Evolutionary conservation across 73 alveolate species (phyloP).

Genomic region (Loxodes magnus): DNA sequence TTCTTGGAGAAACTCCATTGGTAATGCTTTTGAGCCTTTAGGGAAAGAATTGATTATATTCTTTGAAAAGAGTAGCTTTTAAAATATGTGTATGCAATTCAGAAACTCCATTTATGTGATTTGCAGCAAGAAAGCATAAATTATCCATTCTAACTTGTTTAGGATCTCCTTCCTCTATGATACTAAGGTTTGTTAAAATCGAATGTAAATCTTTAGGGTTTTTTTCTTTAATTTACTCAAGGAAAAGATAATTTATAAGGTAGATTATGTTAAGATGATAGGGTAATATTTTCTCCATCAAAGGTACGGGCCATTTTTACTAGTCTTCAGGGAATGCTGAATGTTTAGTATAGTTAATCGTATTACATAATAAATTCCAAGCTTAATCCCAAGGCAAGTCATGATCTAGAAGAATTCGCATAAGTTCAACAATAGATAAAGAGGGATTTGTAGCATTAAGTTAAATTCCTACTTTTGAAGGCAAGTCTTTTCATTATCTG

Average conservation of each 20-base stretch:
- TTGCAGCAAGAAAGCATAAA: constrained; percentile 54
- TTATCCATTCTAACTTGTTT: constrained; percentile 86
- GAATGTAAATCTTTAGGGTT: constrained; percentile 33
- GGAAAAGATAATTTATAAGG: constrained; percentile 28
- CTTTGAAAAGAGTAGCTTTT: constrained; percentile 26
- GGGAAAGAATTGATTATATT: constrained; percentile 18
- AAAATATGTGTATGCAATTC: constrained; percentile 71
- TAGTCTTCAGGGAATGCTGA: constrained; percentile 42
- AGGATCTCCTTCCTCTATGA: constrained; percentile 51
- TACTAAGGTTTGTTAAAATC: no score
- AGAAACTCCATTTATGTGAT: constrained; percentile 84
- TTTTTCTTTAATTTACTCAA: constrained; percentile 28
- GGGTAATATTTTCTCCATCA: constrained; percentile 36
- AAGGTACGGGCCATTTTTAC: constrained; percentile 56
- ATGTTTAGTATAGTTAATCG: constrained; percentile 42
- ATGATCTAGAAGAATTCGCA: constrained; percentile 50
- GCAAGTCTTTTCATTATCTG: constrained; percentile 47
- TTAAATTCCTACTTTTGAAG: constrained; percentile 53
- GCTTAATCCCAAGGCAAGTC: constrained; percentile 21
- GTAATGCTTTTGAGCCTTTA: constrained; percentile 53
- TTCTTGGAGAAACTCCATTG: constrained; percentile 84
- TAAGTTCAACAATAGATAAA: constrained; percentile 68
- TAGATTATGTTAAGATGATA: constrained; percentile 49
- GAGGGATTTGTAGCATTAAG: constrained; percentile 90
- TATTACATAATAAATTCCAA: constrained; percentile 31